Evolutionary conservation across 2,329 filamentous ascomycete species (phyloP).

Genomic region (Fusarium bulbicola): DNA sequence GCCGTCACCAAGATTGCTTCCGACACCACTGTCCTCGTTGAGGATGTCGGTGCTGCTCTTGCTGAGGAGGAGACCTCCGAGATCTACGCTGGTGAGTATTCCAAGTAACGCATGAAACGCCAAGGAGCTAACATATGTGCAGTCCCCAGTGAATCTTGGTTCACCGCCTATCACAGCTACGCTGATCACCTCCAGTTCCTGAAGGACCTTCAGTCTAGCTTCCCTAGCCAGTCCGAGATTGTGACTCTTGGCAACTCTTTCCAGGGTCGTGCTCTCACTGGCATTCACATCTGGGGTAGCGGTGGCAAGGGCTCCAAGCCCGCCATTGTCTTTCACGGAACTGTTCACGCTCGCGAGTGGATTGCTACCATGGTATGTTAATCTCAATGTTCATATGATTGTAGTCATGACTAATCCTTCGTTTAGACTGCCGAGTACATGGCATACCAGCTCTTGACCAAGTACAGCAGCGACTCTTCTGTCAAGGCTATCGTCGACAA

Average conservation of each 20-base stretch:
- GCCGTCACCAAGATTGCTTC: slow-evolving; percentile 21
- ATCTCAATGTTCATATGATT: fast-evolving
- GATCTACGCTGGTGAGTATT: slow-evolving; percentile 16
- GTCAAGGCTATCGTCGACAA: slow-evolving; percentile 59
- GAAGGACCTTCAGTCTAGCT: slow-evolving; percentile 24
- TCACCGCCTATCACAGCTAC: slow-evolving; percentile 30
- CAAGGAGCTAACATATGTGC: neutral
- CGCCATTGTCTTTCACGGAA: slow-evolving; percentile 26
- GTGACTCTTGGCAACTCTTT: slow-evolving; percentile 22
- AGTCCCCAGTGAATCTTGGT: slow-evolving; percentile 29
- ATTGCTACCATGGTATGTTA: slow-evolving; percentile 19
- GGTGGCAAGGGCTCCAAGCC: slow-evolving; percentile 33
- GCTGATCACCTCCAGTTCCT: slow-evolving; percentile 24
- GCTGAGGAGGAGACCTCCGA: slow-evolving; percentile 16
- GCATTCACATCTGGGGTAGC: slow-evolving; percentile 32
- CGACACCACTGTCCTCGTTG: slow-evolving; percentile 22
- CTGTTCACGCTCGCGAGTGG: slow-evolving; percentile 32
- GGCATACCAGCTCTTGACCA: slow-evolving; percentile 30
- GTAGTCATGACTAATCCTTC: fast-evolving
- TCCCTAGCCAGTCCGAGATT: slow-evolving; percentile 20
- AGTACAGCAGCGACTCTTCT: slow-evolving; percentile 22
- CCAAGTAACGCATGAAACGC: neutral
- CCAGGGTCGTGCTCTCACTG: slow-evolving; percentile 22
- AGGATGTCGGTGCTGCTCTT: slow-evolving; percentile 28
- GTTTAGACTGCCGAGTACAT: slow-evolving; percentile 21